phyloP scores from a whole-genome alignment of 495 filamentous ascomycete species.

The Jackrogersella multiformis region DNA sequence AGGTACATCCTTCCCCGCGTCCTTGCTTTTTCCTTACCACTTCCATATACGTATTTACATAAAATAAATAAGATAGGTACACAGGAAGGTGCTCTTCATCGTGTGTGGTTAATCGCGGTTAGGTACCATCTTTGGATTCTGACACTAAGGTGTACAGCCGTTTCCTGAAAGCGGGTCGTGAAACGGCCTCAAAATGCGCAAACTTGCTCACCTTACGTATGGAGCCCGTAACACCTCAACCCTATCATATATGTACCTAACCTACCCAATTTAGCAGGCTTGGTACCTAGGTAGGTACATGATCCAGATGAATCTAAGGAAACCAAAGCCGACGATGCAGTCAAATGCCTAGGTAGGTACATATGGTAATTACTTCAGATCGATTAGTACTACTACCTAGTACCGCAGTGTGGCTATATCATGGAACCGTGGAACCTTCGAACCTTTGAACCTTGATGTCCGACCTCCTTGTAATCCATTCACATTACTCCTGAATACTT shows the following conservation, averaged over 20 bases:
- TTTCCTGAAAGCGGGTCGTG: slow-evolving; percentile 32
- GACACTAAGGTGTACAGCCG: slow-evolving; percentile 3
- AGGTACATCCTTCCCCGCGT: slow-evolving; percentile 19
- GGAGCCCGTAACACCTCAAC: background rate
- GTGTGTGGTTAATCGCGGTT: too few species aligned
- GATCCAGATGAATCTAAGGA: too few species aligned
- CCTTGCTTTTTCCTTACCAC: background rate
- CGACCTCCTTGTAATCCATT: background rate
- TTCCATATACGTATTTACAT: background rate
- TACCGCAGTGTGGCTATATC: background rate
- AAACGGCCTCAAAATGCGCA: slow-evolving; percentile 42
- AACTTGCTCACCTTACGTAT: slow-evolving; percentile 39
- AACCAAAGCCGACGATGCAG: too few species aligned
- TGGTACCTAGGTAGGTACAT: too few species aligned
- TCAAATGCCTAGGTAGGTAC: background rate
- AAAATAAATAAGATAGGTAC: too few species aligned
- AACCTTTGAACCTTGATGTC: slow-evolving; percentile 39
- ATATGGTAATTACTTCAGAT: too few species aligned
- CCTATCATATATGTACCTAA: slow-evolving; percentile 9
- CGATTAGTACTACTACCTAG: background rate
- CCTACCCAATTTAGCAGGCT: too few species aligned
- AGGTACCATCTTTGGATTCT: too few species aligned
- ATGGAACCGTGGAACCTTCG: too few species aligned
- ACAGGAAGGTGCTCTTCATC: too few species aligned
- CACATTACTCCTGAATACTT: slow-evolving; percentile 11